Evolutionary conservation across 2,329 filamentous ascomycete genomes (phyloP).

Genomic region (Coniochaeta hoffmannii): DNA sequence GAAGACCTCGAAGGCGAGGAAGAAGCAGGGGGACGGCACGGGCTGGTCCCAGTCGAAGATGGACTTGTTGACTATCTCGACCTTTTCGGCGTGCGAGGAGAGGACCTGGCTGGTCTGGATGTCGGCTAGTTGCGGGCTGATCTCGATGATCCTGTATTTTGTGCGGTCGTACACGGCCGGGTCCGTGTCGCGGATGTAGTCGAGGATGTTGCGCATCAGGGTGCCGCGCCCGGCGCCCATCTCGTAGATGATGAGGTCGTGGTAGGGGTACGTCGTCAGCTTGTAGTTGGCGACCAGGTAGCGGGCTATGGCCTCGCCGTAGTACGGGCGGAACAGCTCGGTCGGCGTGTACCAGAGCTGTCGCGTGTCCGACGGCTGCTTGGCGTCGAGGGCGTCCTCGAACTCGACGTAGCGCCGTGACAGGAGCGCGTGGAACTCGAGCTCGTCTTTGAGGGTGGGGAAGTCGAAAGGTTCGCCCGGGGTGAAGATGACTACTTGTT

Average conservation of each 20-base stretch:
- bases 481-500: conserved; percentile 92
- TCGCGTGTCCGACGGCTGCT: conserved; percentile 62
- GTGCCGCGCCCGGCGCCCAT: conserved; percentile 97
- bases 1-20: conserved; percentile 95
- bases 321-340: conserved; percentile 92
- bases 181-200: conserved; percentile 86
- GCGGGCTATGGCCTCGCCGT: conserved; percentile 93
- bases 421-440: conserved; percentile 72
- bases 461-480: conserved; percentile 91
- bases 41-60: conserved; percentile 90
- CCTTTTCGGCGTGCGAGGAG: conserved; percentile 58
- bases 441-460: conserved; percentile 69
- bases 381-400: conserved; percentile 77
- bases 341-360: conserved; percentile 99
- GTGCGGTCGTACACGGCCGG: conserved; percentile 91
- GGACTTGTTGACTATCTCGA: conserved; percentile 90
- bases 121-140: conserved; percentile 71
- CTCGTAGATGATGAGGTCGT: conserved; percentile 96
- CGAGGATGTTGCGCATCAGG: conserved; percentile 94
- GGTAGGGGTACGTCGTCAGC: conserved; percentile 85
- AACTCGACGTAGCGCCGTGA: conserved; percentile 80
- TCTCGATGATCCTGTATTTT: conserved; percentile 93
- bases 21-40: conserved; percentile 92
- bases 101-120: conserved; percentile 68
- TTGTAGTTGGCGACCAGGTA: conserved; percentile 96